Evolutionary conservation across 345 rosid species (phyloP), one percentile per base, ranked within the genome.

Genomic region (Melaleuca alternifolia): DNA sequence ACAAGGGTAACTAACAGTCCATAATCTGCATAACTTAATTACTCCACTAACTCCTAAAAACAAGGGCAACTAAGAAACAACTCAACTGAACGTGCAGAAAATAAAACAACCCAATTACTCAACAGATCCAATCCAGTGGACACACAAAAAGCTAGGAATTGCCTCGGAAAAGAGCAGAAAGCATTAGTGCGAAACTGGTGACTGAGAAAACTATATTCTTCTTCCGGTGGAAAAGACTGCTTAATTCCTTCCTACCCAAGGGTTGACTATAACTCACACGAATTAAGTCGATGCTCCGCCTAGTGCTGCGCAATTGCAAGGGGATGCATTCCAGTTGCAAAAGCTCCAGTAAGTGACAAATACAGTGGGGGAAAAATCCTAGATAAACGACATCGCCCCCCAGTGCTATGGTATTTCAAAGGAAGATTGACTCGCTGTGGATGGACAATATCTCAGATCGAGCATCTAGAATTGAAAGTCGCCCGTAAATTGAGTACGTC

Each of bases 401-500:
- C 76, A 7, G 37, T 15, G 76, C 0, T 30, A 30, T 15, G 41
- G 0, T 41, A 62, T 62, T 30, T 4, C 76, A 62, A 16, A 62
- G 21, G 76, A 28, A 62, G 2, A 30, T 8, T 30, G 77, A 65
- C 24, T 15, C 33, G 20, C 33, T 8, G 5, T 28, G 76, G 18
- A 18, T 4, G 76, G 41, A 62, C 5, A 62, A 62, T 62, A 28
- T 30, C 76, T 62, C 6, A 30, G 44, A 30, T 41, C 7, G 41
- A 3, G 44, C 41, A 62, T 28, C 76, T 3, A 28, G 44, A 0
- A 9, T 62, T 30, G 44, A 62, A 20, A 0, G 44, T 62, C 44
- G 41, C 10, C 0, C 76, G 20, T 30, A 62, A 1, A 53, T 14
- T 62, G 3, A 30, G 18, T 41, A 0, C 4, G 44, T 62, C 11